A percentile compares a stretch with the other conserved stretches of the same genome.
phyloP scores from a whole-genome alignment of 768 basidiomycete species.

The Suillus spraguei region DNA sequence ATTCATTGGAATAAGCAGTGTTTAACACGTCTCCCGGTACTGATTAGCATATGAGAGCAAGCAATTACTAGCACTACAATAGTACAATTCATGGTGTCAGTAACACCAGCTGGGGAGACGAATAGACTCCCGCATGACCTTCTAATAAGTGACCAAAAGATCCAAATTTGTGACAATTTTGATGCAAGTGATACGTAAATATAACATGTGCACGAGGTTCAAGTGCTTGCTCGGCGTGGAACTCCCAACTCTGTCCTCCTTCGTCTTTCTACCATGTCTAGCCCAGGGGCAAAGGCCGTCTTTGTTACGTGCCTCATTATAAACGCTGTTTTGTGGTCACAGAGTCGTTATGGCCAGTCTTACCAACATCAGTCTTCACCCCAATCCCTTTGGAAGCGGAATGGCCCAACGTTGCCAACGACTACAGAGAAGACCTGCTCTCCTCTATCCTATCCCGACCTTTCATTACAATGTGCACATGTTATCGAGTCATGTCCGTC shows the following conservation, averaged over 20 bases:
- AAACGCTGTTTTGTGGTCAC: slow-evolving; percentile 69
- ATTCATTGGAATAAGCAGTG: too few relatives aligned
- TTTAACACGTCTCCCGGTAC: too few relatives aligned
- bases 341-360: slow-evolving; percentile 48
- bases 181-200: background rate
- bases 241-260: background rate
- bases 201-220: background rate
- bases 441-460: slow-evolving; percentile 54
- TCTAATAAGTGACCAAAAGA: too few relatives aligned
- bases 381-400: slow-evolving; percentile 16
- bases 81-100: too few relatives aligned
- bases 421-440: slow-evolving; percentile 41
- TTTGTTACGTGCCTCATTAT: slow-evolving; percentile 55
- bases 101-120: too few relatives aligned
- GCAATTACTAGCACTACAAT: too few relatives aligned
- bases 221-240: background rate
- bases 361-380: slow-evolving; percentile 13
- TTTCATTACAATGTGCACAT: slow-evolving; percentile 63
- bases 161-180: background rate
- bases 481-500: slow-evolving; percentile 58
- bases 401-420: background rate
- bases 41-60: too few relatives aligned
- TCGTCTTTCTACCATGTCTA: slow-evolving; percentile 43
- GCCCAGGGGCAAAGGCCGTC: slow-evolving; percentile 46
- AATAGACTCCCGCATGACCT: too few relatives aligned